Base-by-base conservation (phyloP, 371 early-diverging fungal genomes). In the Rhizopus microsporus region DNA sequence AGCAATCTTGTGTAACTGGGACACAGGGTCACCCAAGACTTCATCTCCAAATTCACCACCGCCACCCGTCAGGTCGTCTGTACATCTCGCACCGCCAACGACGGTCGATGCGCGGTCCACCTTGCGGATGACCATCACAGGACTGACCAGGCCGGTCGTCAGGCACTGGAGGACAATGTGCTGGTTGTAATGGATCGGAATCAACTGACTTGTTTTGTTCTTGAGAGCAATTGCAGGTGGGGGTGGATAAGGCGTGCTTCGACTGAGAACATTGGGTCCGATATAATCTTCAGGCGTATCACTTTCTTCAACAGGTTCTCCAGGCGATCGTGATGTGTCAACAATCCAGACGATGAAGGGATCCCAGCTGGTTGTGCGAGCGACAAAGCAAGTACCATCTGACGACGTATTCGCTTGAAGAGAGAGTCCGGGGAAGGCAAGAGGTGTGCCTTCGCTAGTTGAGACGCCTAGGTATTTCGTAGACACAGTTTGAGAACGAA, bases 1-100 rank as follows among this genome's bases (percentile, higher is more conserved):
- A 0, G 93, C 91, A 4, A 94, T 85, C 74, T 93, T 93, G 77
- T 96, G 94, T 43, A 96, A 76, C 67, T 94, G 95, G 13, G 91
- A 91, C 0, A 96, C 90, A 1, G 94, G 92, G 63, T 80, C 80
- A 30, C 80, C 80, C 2, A 77, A 59, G 0, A 65, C 63, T 46
- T 81, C 81, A 51, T 80, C 77, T 66, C 76, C 79, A 29, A 60
- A 71, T 59, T 78, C 78, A 13, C 75, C 78, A n/a, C 78, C 78
- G 5, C 56, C 56, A n/a, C 5, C 50, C 54, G 8, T 56, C 57
- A 7, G 57, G 38, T 33, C 54, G 38, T 10, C 42, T 46, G 23
- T 23, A 37, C 51, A 31, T 15, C 54, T 59, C 23, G 74, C 77
- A 5, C 79, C 86, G 8, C 88, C 92, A n/a, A 82, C 75, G 0